Evolutionary conservation across 768 basidiomycete species (phyloP), one percentile per base, ranked within the genome.

Genomic region (Paxillus involutus): DNA sequence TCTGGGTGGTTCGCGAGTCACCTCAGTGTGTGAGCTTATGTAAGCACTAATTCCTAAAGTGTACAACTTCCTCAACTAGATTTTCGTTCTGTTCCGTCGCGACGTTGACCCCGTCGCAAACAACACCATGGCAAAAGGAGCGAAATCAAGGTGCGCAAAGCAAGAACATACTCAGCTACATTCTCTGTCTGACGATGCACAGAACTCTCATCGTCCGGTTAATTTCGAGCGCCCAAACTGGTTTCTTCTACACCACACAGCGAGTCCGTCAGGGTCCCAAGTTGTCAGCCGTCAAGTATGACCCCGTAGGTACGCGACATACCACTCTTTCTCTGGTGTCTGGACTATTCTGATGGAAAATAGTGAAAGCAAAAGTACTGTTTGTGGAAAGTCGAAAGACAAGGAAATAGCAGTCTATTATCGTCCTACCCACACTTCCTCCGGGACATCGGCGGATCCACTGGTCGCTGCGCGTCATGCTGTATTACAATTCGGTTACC

Each of bases 261-360:
- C 81, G 94, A 19, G 73, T 86, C 40, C 80, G 94, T 11, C 70
- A 80, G 63, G 88, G 85, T 2, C 84, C 90, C n/a, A 88, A 81
- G 70, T 73, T 96, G 47, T 85, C 90, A 8, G 86, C 90, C n/a
- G 88, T 95, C 62, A 96, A 95, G 71, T 95, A 94, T 68, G 94
- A 96, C 64, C 91, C 92, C 1, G 74, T 76, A 65, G 91, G 93
- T 92, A 68, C 53, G 83, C 68, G 17, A 32, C 45, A 5, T 30
- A 19, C 48, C 48, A 9, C 17, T 17, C 30, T 48, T n/a, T 32
- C 3, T 49, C 6, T 14, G 16, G 19, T 9, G 6, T 24, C 0
- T 10, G 35, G 16, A 19, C 61, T 16, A 56, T 46, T 36, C 42
- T 24, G 29, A 47, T 43, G 35, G 14, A 33, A 3, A 10, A 12